A percentile compares a stretch with the other conserved stretches of the same genome.
Conservation (phyloP, 805 yeast species). For the Candida chauliodis region DNA sequence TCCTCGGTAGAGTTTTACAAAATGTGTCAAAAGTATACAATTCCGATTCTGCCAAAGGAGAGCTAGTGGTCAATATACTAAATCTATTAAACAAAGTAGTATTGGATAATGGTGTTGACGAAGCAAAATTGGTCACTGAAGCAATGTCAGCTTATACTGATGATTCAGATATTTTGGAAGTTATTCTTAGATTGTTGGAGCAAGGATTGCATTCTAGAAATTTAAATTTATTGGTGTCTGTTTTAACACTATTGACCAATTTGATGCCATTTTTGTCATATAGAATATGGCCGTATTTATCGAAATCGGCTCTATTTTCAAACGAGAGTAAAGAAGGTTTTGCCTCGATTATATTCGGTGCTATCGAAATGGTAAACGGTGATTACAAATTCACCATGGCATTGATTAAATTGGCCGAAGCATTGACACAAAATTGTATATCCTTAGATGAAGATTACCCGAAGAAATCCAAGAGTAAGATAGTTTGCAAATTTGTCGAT, state of each 20-base stretch:
- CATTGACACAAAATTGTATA: conserved; percentile 51
- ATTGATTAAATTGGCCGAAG: conserved; percentile 51
- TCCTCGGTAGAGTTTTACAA: conserved; percentile 74
- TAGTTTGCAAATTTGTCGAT: conserved; percentile 50
- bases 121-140: conserved; percentile 26
- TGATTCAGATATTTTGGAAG: conserved; percentile 57
- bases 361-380: conserved; percentile 69
- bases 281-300: conserved; percentile 76
- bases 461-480: conserved; percentile 42
- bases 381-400: conserved; percentile 62
- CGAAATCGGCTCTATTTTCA: conserved; percentile 62
- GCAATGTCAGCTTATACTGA: conserved; percentile 47
- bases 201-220: conserved; percentile 59
- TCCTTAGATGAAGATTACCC: conserved; percentile 17
- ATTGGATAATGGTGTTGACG: conserved; percentile 29
- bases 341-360: conserved; percentile 58
- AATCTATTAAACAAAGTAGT: conserved; percentile 49
- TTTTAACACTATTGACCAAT: conserved; percentile 48
- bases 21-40: conserved; percentile 47
- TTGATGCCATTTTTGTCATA: conserved; percentile 50
- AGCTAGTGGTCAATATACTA: conserved; percentile 46
- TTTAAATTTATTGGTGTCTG: conserved; percentile 39
- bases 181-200: conserved; percentile 65
- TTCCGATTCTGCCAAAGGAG: conserved; percentile 35
- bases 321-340: conserved; percentile 60